These are phyloP conservation scores for Cyclocybe cylindracea DNA, from an alignment of 768 basidiomycete species.

Conservation along the genomic window DNA sequence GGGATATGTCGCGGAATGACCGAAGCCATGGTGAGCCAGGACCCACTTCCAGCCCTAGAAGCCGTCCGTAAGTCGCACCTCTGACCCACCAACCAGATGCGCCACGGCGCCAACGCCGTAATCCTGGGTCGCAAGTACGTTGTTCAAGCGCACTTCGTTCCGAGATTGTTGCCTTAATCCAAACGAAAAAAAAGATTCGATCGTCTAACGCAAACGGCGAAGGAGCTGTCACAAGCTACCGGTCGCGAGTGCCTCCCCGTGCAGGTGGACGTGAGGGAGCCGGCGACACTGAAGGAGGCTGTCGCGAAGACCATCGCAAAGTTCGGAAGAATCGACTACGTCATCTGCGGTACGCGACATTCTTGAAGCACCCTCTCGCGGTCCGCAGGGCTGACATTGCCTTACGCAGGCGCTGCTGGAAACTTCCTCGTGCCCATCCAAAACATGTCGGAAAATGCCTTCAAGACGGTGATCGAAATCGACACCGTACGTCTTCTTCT, in stretches of 20 bases:
- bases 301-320: conserved; percentile 71
- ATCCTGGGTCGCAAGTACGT: conserved; percentile 89
- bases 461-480: conserved; percentile 91
- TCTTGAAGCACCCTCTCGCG: not conserved
- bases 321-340: conserved; percentile 91
- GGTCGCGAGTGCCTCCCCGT: conserved; percentile 70
- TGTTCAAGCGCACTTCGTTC: not conserved
- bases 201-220: conserved; percentile 67
- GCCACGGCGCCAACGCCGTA: conserved; percentile 75
- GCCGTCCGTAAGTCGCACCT: conserved; percentile 9
- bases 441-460: conserved; percentile 84
- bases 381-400: not conserved
- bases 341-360: conserved; percentile 73
- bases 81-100: conserved; percentile 54
- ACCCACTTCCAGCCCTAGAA: conserved; percentile 7
- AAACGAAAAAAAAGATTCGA: conserved; percentile 52
- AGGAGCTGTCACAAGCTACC: conserved; percentile 69
- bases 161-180: conserved; percentile 6
- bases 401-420: conserved; percentile 79
- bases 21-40: conserved; percentile 65
- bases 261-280: conserved; percentile 83
- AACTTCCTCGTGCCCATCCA: conserved; percentile 93
- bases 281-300: conserved; percentile 70
- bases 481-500: conserved; percentile 64
- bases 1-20: conserved; percentile 94